Percentiles rank a stretch among this genome's conserved stretches.
These are phyloP conservation scores for Backusella tuberculispora DNA, from an alignment of 192 early-diverging fungal species.

Conservation along the genomic window DNA sequence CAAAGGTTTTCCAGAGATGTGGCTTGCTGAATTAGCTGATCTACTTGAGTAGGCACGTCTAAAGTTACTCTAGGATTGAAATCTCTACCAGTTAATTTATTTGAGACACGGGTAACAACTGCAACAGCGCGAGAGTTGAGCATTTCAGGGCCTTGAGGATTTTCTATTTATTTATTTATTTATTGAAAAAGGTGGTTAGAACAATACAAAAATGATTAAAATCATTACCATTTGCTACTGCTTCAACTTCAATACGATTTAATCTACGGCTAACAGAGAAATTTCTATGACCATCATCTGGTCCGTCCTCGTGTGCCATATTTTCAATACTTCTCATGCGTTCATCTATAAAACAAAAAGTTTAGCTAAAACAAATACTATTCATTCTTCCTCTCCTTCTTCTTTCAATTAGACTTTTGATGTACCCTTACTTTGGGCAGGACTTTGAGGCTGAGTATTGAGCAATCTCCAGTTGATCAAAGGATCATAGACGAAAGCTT, in stretches of 20 bases:
- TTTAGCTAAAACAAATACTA: not conserved
- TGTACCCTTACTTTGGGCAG: constrained; percentile 38
- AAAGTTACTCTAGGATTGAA: constrained; percentile 82
- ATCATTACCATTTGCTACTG: constrained; percentile 36
- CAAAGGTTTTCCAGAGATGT: constrained; percentile 90
- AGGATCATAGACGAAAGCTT: constrained; percentile 98
- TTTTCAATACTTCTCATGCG: constrained; percentile 35
- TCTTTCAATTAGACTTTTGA: not conserved
- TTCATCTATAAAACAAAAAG: constrained; percentile 22
- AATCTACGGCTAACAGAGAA: constrained; percentile 44
- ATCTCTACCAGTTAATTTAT: constrained; percentile 94
- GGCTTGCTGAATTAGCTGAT: constrained; percentile 88
- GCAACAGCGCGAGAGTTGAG: constrained; percentile 79
- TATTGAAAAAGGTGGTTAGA: constrained; percentile 9
- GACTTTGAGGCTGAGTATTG: constrained; percentile 51
- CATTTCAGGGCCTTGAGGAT: constrained; percentile 54
- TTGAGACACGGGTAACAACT: constrained; percentile 88
- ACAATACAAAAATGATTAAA: not conserved
- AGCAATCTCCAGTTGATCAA: constrained; percentile 89
- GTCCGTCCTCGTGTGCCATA: constrained; percentile 31
- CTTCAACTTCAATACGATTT: constrained; percentile 50
- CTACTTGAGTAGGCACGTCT: constrained; percentile 85
- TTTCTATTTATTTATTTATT: constrained; percentile 37
- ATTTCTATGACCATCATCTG: constrained; percentile 38
- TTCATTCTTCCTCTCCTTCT: not conserved